These are phyloP conservation scores for Fragaria nilgerrensis DNA, from an alignment of 306 rosid species.

Conservation along the genomic window DNA sequence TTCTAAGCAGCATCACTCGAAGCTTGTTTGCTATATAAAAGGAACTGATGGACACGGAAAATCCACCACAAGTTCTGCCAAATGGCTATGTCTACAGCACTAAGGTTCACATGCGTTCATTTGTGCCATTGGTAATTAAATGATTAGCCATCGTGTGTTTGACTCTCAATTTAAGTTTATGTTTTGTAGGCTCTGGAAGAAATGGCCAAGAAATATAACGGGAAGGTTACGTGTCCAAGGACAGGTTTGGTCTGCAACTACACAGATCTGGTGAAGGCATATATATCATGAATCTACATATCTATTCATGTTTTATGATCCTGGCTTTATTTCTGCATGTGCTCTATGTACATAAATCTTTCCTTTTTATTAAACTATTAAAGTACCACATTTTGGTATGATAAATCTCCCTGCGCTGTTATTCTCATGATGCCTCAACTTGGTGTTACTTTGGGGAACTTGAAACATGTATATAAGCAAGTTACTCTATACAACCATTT, in stretches of 20 bases:
- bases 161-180: slow-evolving; percentile 22
- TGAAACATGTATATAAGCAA: not conserved
- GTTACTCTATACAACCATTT: not conserved
- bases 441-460: not conserved
- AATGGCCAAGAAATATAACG: slow-evolving; percentile 77
- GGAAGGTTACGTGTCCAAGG: slow-evolving; percentile 81
- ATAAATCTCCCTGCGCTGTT: not conserved
- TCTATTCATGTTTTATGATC: slow-evolving; percentile 8
- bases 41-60: slow-evolving; percentile 94
- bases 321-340: not conserved
- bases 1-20: slow-evolving; percentile 92
- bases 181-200: slow-evolving; percentile 79
- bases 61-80: slow-evolving; percentile 92
- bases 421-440: not conserved
- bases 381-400: not conserved
- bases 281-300: slow-evolving; percentile 47
- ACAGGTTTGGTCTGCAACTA: slow-evolving; percentile 56
- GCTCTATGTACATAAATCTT: slow-evolving; percentile 17
- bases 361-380: not conserved
- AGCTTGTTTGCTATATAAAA: slow-evolving; percentile 97
- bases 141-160: not conserved
- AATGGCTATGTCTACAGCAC: slow-evolving; percentile 93
- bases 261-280: slow-evolving; percentile 74
- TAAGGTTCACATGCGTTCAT: slow-evolving; percentile 50
- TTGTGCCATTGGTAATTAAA: not conserved